Percentiles rank a stretch among this genome's conserved stretches.
These are phyloP conservation scores for Chalciporus pseudorubinellus DNA, from an alignment of 768 basidiomycete genomes.

Conservation along the genomic window DNA sequence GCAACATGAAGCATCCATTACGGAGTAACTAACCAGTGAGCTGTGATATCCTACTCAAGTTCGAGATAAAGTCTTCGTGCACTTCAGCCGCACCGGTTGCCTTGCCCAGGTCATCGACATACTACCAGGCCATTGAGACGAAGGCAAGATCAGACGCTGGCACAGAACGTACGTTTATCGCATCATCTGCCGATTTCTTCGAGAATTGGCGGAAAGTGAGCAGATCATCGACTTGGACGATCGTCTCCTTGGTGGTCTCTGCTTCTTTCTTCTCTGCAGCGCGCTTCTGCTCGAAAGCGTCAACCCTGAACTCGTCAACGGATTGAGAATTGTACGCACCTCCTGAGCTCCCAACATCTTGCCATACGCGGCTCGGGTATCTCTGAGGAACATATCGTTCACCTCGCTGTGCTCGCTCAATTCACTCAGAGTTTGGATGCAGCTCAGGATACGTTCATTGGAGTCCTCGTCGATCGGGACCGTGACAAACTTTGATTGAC, in stretches of 20 bases:
- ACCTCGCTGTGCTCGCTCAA: conserved; percentile 56
- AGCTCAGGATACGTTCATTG: conserved; percentile 92
- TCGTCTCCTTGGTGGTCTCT: conserved; percentile 60
- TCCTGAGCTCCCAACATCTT: conserved; percentile 97
- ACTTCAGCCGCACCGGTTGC: conserved; percentile 85
- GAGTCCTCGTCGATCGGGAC: conserved; percentile 99
- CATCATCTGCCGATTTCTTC: conserved; percentile 83
- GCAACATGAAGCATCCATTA: neutral
- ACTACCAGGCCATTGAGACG: conserved; percentile 43
- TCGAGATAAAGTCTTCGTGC: conserved; percentile 92
- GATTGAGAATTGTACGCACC: conserved; percentile 40
- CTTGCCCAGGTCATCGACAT: conserved; percentile 82
- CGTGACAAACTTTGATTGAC: conserved; percentile 92
- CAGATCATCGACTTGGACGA: conserved; percentile 92
- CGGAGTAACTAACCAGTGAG: conserved; percentile 66
- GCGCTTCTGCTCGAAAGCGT: conserved; percentile 57
- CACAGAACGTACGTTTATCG: conserved; percentile 55
- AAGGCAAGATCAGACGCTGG: neutral
- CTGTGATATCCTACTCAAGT: conserved; percentile 89
- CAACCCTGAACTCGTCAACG: neutral
- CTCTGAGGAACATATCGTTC: conserved; percentile 73
- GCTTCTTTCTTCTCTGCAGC: conserved; percentile 87
- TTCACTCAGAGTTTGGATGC: conserved; percentile 90
- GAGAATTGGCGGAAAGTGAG: conserved; percentile 92
- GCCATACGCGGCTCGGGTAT: conserved; percentile 88